These are phyloP conservation scores for Otatea glauca DNA, from an alignment of 176 grass and related monocot genomes.

Conservation along the genomic window DNA sequence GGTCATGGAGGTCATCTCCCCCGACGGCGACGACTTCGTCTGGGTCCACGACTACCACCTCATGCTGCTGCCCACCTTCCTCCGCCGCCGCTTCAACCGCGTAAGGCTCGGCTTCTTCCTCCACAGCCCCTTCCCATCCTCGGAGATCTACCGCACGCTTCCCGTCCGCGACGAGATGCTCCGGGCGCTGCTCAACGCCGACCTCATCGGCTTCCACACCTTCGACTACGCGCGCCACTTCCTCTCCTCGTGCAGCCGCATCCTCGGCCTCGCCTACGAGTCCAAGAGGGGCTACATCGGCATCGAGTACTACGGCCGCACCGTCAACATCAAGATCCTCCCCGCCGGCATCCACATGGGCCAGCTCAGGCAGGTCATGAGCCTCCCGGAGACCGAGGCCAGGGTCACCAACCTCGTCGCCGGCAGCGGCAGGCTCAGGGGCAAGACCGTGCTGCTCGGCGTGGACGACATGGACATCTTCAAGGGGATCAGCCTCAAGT, in stretches of 20 bases:
- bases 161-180: not conserved
- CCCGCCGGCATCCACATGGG: conserved; percentile 59
- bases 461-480: conserved; percentile 77
- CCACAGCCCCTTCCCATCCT: not conserved
- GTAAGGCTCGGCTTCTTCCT: conserved; percentile 64
- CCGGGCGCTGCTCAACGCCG: conserved; percentile 43
- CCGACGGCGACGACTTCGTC: conserved; percentile 55
- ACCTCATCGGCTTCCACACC: conserved; percentile 69
- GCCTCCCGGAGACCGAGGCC: conserved; percentile 41
- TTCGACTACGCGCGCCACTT: conserved; percentile 73
- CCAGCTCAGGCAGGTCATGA: conserved; percentile 47
- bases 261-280: conserved; percentile 57
- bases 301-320: conserved; percentile 66
- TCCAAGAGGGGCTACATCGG: conserved; percentile 65
- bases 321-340: conserved; percentile 64
- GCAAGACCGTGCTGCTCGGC: conserved; percentile 52
- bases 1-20: conserved; percentile 61
- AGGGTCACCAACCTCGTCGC: conserved; percentile 42
- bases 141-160: not conserved
- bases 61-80: conserved; percentile 63
- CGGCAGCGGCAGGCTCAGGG: conserved; percentile 38
- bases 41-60: conserved; percentile 78
- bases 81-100: conserved; percentile 58
- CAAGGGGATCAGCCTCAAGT: conserved; percentile 69
- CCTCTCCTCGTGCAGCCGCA: conserved; percentile 53